Percentiles rank a stretch among this genome's conserved stretches.
Evolutionary conservation across 2,329 filamentous ascomycete species (phyloP).

Genomic region (Calonectria leucothoes): DNA sequence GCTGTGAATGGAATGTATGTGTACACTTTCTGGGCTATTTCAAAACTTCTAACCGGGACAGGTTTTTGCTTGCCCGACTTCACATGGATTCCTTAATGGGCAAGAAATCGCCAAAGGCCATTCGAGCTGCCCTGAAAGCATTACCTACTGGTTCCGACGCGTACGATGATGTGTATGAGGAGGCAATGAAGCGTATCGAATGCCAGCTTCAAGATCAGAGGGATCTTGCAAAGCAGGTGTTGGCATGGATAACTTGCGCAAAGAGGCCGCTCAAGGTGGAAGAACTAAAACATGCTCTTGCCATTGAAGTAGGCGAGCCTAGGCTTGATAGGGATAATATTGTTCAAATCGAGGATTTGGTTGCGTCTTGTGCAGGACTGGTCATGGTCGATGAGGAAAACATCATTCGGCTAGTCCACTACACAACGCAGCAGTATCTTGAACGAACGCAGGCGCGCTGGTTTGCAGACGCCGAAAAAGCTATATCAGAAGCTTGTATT

Average conservation of each 20-base stretch:
- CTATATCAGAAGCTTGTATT: background rate
- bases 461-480: background rate
- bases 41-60: background rate
- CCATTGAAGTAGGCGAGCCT: background rate
- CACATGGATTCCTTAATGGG: constrained; percentile 27
- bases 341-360: background rate
- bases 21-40: background rate
- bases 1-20: constrained; percentile 20
- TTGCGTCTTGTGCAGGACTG: background rate
- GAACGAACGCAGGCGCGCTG: background rate
- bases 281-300: background rate
- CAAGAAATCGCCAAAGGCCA: constrained; percentile 27
- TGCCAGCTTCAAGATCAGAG: constrained; percentile 41
- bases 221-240: background rate
- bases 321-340: background rate
- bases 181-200: constrained; percentile 48
- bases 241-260: background rate
- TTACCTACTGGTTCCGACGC: constrained; percentile 45
- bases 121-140: constrained; percentile 35
- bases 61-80: constrained; percentile 32
- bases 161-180: constrained; percentile 39
- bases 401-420: background rate
- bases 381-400: background rate
- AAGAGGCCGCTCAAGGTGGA: background rate
- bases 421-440: background rate